Conservation (phyloP, 2,329 filamentous ascomycete species). For the Aspergillus chevalieri region DNA sequence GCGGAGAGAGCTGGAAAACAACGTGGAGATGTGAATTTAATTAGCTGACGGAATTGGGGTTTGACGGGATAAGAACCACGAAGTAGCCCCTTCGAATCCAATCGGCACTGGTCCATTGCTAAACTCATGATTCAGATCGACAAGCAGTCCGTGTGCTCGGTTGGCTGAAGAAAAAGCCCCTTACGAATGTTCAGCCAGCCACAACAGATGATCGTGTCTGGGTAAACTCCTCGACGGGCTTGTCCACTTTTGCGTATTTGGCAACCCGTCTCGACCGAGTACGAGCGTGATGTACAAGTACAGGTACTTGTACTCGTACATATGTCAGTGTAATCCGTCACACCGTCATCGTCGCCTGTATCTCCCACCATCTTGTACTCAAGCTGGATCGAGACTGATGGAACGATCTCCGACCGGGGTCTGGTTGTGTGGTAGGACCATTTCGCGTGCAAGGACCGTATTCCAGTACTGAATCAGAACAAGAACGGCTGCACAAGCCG, state of each 20-base stretch:
- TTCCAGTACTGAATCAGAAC: too few relatives aligned
- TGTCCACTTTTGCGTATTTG: not conserved
- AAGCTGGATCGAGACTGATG: too few relatives aligned
- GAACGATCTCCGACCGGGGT: too few relatives aligned
- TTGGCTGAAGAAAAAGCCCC: not conserved
- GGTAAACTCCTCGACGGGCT: not conserved
- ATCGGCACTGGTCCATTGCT: slow-evolving; percentile 5
- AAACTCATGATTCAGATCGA: not conserved
- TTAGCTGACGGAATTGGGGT: not conserved
- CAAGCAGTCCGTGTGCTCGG: not conserved
- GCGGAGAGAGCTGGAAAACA: not conserved
- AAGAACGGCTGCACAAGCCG: too few relatives aligned
- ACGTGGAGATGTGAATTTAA: not conserved
- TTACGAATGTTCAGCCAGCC: not conserved
- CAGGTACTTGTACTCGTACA: too few relatives aligned
- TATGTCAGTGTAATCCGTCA: too few relatives aligned
- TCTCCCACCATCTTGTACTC: too few relatives aligned
- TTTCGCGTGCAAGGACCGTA: too few relatives aligned
- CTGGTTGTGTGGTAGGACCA: too few relatives aligned
- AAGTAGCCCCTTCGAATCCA: slow-evolving; percentile 3
- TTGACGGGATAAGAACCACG: not conserved
- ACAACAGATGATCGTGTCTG: not conserved
- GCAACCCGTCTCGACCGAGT: too few relatives aligned
- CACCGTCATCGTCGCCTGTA: too few relatives aligned
- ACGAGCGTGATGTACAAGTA: too few relatives aligned